Conservation (phyloP, 495 filamentous ascomycete genomes). For the Xylaria intraflava region DNA sequence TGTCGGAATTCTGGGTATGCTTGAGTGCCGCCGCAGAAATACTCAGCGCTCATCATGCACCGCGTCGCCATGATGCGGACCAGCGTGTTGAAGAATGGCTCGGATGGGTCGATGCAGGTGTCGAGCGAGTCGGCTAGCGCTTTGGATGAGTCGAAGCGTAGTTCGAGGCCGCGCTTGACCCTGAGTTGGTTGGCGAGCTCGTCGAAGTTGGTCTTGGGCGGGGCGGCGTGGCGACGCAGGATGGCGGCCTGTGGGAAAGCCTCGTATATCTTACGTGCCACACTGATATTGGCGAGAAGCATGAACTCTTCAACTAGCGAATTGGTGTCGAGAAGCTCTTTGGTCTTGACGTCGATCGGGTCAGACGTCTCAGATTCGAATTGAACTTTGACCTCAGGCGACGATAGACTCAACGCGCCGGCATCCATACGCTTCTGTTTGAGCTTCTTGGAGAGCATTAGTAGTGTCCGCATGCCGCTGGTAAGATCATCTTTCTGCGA, state of each 20-base stretch:
- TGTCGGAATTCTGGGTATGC: slow-evolving; percentile 91
- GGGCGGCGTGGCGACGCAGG: slow-evolving; percentile 82
- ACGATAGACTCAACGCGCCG: slow-evolving; percentile 88
- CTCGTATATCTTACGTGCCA: slow-evolving; percentile 78
- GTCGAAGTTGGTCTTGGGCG: slow-evolving; percentile 93
- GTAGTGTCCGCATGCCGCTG: slow-evolving; percentile 76
- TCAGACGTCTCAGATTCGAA: slow-evolving; percentile 92
- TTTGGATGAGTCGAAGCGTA: slow-evolving; percentile 77
- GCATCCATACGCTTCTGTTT: slow-evolving; percentile 93
- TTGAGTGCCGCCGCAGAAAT: slow-evolving; percentile 91
- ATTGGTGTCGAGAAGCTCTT: slow-evolving; percentile 89
- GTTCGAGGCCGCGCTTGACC: slow-evolving; percentile 70
- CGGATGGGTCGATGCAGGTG: slow-evolving; percentile 66
- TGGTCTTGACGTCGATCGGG: slow-evolving; percentile 92
- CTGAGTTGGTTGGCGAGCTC: slow-evolving; percentile 83
- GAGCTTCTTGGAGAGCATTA: slow-evolving; percentile 89
- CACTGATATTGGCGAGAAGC: slow-evolving; percentile 94
- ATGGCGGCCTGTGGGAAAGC: slow-evolving; percentile 93
- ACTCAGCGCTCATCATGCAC: slow-evolving; percentile 99
- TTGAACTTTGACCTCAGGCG: slow-evolving; percentile 90
- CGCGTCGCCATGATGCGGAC: slow-evolving; percentile 94
- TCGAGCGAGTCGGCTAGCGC: slow-evolving; percentile 89
- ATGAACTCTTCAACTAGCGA: slow-evolving; percentile 98
- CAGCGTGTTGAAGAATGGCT: slow-evolving; percentile 98
- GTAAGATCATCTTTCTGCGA: slow-evolving; percentile 84